phyloP scores from a whole-genome alignment of 2,329 filamentous ascomycete species.

The Dendryphion nanum region DNA sequence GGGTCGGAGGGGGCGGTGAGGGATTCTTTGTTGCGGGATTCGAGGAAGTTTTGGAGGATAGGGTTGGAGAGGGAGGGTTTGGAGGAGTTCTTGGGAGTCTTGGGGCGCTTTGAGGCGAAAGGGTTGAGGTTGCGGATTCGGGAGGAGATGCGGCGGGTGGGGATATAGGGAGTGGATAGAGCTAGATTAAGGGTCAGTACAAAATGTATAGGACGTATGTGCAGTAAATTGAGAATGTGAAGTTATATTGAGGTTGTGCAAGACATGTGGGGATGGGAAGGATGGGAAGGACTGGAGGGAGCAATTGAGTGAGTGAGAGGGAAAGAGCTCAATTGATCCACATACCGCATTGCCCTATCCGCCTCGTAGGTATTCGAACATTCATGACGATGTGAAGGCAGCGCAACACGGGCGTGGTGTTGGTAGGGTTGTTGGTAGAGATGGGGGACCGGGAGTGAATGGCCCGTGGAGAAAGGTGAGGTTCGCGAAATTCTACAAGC shows the following conservation, averaged over 20 bases:
- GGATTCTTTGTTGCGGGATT: conserved; percentile 11
- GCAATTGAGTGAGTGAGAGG: neutral
- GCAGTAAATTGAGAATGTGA: too few relatives aligned
- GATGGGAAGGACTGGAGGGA: too few relatives aligned
- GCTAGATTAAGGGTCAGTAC: neutral
- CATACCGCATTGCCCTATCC: conserved; percentile 61
- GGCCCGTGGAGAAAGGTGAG: neutral
- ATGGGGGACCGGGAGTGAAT: neutral
- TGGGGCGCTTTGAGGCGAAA: too few relatives aligned
- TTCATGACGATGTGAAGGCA: conserved; percentile 54
- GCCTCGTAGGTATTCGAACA: conserved; percentile 62
- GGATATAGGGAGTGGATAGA: neutral
- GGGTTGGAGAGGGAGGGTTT: conserved; percentile 44
- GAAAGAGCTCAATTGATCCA: neutral
- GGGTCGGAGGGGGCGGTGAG: neutral
- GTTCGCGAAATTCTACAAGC: conserved; percentile 15
- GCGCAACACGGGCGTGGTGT: too few relatives aligned
- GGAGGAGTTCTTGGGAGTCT: neutral
- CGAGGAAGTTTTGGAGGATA: conserved; percentile 61
- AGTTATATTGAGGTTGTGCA: neutral
- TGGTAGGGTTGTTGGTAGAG: too few relatives aligned
- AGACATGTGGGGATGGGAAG: neutral
- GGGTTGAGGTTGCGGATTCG: too few relatives aligned
- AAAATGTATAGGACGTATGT: too few relatives aligned
- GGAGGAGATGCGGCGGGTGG: conserved; percentile 7